These are phyloP conservation scores for Fusarium chuoi DNA, from an alignment of 2,329 filamentous ascomycete species.

Conservation along the genomic window DNA sequence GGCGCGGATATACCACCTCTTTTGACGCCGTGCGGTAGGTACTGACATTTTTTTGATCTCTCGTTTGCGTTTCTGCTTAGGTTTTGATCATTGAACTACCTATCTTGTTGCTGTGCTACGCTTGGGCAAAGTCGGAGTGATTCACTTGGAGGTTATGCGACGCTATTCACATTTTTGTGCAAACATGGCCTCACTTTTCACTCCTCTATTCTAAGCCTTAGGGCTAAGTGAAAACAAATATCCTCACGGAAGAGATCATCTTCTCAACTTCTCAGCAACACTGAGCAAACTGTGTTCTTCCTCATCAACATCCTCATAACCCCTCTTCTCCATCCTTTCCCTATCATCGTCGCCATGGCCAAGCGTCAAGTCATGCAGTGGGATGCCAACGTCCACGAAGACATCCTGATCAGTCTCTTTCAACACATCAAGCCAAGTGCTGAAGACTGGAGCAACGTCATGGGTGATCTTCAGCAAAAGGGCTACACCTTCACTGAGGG, in stretches of 20 bases:
- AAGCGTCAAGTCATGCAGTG: conserved; percentile 52
- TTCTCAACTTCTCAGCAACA: neutral
- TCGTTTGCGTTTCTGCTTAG: neutral
- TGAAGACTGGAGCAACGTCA: conserved; percentile 50
- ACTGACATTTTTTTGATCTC: neutral
- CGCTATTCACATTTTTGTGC: neutral
- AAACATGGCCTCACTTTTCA: neutral
- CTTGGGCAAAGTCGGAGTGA: neutral
- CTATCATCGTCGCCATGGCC: conserved; percentile 35
- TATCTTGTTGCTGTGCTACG: neutral
- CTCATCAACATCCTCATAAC: neutral
- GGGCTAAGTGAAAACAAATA: neutral
- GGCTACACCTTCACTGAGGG: conserved; percentile 55
- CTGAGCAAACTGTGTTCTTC: neutral
- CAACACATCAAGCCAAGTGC: conserved; percentile 48
- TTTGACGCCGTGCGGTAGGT: conserved; percentile 60
- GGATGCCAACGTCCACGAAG: conserved; percentile 55
- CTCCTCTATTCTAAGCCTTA: neutral
- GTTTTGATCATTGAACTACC: neutral
- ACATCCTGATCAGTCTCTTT: conserved; percentile 56
- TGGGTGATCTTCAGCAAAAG: conserved; percentile 50
- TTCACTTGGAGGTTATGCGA: neutral
- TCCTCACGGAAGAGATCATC: neutral
- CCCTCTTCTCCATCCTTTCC: neutral
- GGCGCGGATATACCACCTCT: conserved; percentile 49